A percentile compares a stretch with the other conserved stretches of the same genome.
These are phyloP conservation scores for Solanum sejunctum DNA, from an alignment of 257 asterid species.

Conservation along the genomic window DNA sequence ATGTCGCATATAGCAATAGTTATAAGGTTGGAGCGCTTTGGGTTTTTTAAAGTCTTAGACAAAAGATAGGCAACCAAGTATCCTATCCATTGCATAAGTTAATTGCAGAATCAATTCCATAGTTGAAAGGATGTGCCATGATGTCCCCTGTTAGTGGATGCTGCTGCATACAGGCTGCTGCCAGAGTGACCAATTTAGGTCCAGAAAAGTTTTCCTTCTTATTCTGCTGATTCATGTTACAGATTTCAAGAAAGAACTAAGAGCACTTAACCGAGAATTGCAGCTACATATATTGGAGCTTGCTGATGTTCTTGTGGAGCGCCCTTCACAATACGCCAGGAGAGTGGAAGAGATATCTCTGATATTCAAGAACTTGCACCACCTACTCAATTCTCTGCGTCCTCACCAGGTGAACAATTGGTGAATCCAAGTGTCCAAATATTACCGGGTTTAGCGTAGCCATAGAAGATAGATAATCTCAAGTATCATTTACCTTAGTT, in stretches of 20 bases:
- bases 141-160: background rate
- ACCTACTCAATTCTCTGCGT: constrained; percentile 86
- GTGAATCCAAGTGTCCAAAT: background rate
- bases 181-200: background rate
- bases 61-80: background rate
- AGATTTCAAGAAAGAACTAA: constrained; percentile 90
- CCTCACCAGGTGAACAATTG: constrained; percentile 75
- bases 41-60: background rate
- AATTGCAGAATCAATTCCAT: background rate
- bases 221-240: background rate
- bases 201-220: background rate
- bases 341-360: constrained; percentile 93
- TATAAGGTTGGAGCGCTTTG: background rate
- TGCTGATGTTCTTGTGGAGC: constrained; percentile 87
- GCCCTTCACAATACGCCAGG: constrained; percentile 95
- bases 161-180: background rate
- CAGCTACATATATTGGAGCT: constrained; percentile 88
- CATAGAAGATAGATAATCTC: background rate
- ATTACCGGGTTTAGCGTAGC: background rate
- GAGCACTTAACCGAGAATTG: constrained; percentile 80
- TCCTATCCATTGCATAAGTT: background rate
- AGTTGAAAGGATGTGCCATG: background rate
- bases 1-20: background rate
- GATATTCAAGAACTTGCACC: constrained; percentile 82
- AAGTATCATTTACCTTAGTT: background rate